These are phyloP conservation scores for Vitis hybrid DNA, from an alignment of 177 flowering plant species.

Conservation along the genomic window DNA sequence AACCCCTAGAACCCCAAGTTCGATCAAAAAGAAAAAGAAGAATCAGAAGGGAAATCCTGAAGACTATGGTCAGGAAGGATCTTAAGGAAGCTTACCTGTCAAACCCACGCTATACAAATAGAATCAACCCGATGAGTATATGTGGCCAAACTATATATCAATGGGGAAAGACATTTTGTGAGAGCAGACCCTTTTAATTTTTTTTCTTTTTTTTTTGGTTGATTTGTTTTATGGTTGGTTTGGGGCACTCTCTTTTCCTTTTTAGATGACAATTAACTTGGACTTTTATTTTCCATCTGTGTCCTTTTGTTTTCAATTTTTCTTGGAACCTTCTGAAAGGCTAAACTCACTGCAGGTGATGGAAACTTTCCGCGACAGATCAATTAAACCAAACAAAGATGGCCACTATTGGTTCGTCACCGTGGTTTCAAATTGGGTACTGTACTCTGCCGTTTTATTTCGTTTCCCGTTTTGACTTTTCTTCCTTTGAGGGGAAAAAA, in stretches of 20 bases:
- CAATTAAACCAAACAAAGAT: background rate
- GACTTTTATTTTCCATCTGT: background rate
- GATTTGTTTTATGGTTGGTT: background rate
- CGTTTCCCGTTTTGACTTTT: background rate
- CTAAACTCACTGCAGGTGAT: background rate
- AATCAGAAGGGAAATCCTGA: background rate
- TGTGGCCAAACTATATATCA: background rate
- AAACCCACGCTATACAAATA: background rate
- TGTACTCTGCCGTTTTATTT: background rate
- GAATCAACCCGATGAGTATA: background rate
- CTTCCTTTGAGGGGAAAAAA: background rate
- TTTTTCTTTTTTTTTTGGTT: background rate
- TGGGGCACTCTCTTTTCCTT: background rate
- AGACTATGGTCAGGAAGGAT: background rate
- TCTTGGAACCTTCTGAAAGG: background rate
- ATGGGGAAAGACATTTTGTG: background rate
- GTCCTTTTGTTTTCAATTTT: background rate
- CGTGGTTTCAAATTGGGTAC: background rate
- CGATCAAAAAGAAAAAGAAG: background rate
- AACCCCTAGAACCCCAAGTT: background rate
- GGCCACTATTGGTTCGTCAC: background rate
- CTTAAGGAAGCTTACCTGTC: constrained; percentile 1
- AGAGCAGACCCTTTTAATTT: background rate
- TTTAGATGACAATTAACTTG: background rate
- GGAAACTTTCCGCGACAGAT: background rate